Conservation (phyloP, 257 asterid genomes). For the Salvia rosmarinus region DNA sequence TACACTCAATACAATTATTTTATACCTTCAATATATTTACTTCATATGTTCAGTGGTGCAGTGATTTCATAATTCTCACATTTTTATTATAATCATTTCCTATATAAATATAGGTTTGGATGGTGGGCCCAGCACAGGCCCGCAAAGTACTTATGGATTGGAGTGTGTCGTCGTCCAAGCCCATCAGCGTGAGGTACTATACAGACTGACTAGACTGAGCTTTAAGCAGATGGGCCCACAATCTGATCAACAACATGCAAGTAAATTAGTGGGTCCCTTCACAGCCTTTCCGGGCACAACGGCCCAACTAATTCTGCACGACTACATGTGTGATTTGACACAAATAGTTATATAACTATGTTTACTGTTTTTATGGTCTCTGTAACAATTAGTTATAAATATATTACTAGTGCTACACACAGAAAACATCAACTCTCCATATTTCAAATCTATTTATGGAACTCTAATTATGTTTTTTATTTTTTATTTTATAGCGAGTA, state of each 20-base stretch:
- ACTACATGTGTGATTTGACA: constrained; percentile 26
- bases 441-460: background rate
- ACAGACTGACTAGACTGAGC: constrained; percentile 18
- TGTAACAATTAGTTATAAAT: background rate
- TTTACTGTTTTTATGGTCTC: background rate
- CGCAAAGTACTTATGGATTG: constrained; percentile 22
- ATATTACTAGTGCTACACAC: background rate
- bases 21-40: too few species aligned
- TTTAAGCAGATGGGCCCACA: constrained; percentile 31
- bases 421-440: background rate
- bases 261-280: constrained; percentile 36
- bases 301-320: constrained; percentile 44
- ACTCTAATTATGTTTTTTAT: background rate
- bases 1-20: too few species aligned
- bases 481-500: background rate
- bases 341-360: constrained; percentile 24
- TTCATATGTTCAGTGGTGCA: too few species aligned
- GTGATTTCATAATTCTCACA: too few species aligned
- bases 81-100: too few species aligned
- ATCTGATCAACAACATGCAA: constrained; percentile 30
- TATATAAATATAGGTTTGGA: too few species aligned
- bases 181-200: constrained; percentile 13
- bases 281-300: constrained; percentile 2
- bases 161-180: constrained; percentile 26
- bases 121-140: constrained; percentile 30